Percentiles rank a stretch among this genome's conserved stretches.
Evolutionary conservation across 306 rosid genomes (phyloP).

Genomic region (Psophocarpus tetragonolobus): DNA sequence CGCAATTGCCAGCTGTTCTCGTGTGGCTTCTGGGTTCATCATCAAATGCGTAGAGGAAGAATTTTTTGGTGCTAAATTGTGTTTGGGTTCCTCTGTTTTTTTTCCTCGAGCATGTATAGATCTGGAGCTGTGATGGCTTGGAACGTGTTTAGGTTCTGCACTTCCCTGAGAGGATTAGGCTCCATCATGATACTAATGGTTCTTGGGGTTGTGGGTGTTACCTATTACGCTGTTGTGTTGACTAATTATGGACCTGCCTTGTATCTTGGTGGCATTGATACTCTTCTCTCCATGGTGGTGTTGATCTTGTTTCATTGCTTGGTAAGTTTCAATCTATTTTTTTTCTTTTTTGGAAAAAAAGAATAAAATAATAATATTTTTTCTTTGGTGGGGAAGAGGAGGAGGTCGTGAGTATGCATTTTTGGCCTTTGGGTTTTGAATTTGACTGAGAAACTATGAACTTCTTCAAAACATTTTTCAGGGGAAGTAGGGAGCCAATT

Average conservation of each 20-base stretch:
- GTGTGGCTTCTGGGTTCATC: background rate
- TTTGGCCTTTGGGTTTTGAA: conserved; percentile 10
- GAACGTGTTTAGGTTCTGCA: conserved; percentile 89
- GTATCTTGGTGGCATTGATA: conserved; percentile 50
- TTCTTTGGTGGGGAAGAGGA: background rate
- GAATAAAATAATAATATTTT: background rate
- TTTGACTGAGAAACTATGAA: background rate
- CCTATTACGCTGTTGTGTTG: conserved; percentile 72
- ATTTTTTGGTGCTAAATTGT: background rate
- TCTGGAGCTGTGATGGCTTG: conserved; percentile 80
- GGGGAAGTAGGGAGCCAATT: background rate
- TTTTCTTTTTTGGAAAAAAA: background rate
- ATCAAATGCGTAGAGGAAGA: background rate
- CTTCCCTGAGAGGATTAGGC: conserved; percentile 76
- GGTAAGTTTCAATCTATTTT: conserved; percentile 47
- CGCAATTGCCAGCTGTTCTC: background rate
- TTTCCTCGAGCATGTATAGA: conserved; percentile 59
- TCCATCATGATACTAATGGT: conserved; percentile 76
- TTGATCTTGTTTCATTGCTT: conserved; percentile 69
- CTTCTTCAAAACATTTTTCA: background rate
- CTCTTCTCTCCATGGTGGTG: conserved; percentile 48
- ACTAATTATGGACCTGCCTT: conserved; percentile 71
- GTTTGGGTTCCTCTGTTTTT: conserved; percentile 3
- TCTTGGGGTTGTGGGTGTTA: conserved; percentile 78
- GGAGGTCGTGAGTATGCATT: background rate